Evolutionary conservation across 306 rosid species (phyloP), one percentile per base, ranked within the genome.

Genomic region (Casuarina equisetifolia): DNA sequence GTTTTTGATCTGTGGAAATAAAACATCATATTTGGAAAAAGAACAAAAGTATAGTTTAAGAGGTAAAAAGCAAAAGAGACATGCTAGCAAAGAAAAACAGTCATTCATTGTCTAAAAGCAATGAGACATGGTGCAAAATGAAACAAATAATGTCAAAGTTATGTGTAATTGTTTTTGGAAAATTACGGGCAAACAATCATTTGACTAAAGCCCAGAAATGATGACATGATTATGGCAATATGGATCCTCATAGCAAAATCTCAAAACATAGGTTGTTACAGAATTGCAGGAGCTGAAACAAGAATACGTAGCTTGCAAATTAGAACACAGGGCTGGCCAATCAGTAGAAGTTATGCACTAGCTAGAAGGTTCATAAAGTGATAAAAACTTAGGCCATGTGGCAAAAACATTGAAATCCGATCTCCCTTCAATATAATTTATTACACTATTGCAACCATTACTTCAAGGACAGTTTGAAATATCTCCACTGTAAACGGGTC

Each of bases 1-100:
- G 94, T 81, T 93, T 93, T 77, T 93, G 98, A 82, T 93, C 98
- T 93, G 97, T 73, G 70, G 63, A 81, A 75, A 87, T 75, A 84
- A 71, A 86, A 70, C 72, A 48, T 85, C 74, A 44, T 19, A 40
- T 83, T 63, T 69, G 32, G 32, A 49, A 17, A 16, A 58, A 10
- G 54, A 76, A 50, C 69, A 35, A 38, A 35, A 58, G 13, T 74
- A 20, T 51, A 77, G 13, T 36, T 67, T 63, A 45, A 52, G 58
- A 75, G 8, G 15, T 55, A 69, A 58, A 72, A 43, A 63, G 40
- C 59, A 9, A 75, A 42, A 40, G 66, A 74, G 38, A 61, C 38
- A 72, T 40, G 66, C 48, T 75, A 58, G 66, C 58, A 74, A 16
- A 53, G 50, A 49, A 71, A 57, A 5, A 9, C 64, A 57, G 12